Evolutionary conservation across 2,329 filamentous ascomycete genomes (phyloP).

Genomic region (Drechslerella coelobrocha): DNA sequence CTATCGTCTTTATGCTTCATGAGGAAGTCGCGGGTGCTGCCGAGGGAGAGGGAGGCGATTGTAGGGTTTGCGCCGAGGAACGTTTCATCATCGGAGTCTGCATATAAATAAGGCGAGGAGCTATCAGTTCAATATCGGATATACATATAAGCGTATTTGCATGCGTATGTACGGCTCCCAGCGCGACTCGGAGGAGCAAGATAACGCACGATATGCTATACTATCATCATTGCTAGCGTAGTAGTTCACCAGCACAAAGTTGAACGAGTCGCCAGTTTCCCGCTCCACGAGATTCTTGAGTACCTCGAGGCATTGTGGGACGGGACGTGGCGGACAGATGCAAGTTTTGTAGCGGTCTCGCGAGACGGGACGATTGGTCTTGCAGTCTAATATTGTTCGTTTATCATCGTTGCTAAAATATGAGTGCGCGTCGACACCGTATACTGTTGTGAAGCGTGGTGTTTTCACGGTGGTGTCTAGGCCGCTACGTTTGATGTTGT

Average conservation of each 20-base stretch:
- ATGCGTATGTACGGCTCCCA: too few species aligned
- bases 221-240: conserved; percentile 77
- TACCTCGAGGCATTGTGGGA: conserved; percentile 72
- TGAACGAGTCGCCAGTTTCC: conserved; percentile 70
- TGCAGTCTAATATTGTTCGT: conserved; percentile 60
- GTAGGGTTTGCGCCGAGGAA: conserved; percentile 74
- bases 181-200: neutral
- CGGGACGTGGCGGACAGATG: conserved; percentile 69
- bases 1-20: conserved; percentile 66
- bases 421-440: conserved; percentile 69
- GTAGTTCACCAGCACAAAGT: conserved; percentile 83
- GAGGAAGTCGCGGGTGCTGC: conserved; percentile 75
- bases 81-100: conserved; percentile 78
- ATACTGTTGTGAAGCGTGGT: conserved; percentile 66
- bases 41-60: conserved; percentile 77
- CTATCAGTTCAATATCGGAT: too few species aligned
- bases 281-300: conserved; percentile 70
- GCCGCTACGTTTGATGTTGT: conserved; percentile 72
- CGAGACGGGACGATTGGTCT: conserved; percentile 57
- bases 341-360: conserved; percentile 63
- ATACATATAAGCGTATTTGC: too few species aligned
- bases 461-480: conserved; percentile 69
- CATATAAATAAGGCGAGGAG: too few species aligned
- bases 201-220: conserved; percentile 60
- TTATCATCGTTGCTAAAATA: conserved; percentile 62